These are phyloP conservation scores for Phyllosticta capitalensis DNA, from an alignment of 2,329 filamentous ascomycete species.

Conservation along the genomic window DNA sequence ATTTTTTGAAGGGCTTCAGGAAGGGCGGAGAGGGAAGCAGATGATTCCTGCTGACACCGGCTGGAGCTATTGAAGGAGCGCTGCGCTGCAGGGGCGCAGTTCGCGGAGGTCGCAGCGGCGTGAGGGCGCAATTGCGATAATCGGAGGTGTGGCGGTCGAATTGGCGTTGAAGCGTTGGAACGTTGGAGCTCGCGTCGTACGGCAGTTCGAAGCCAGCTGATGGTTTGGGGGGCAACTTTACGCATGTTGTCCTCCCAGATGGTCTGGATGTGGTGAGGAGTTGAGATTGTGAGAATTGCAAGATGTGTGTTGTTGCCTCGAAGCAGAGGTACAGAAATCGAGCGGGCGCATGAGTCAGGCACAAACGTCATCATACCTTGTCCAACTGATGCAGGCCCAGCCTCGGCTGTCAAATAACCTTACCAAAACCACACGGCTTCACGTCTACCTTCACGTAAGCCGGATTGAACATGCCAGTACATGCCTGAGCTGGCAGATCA, in stretches of 20 bases:
- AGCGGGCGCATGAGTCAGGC: background rate
- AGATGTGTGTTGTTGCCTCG: background rate
- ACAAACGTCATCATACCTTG: background rate
- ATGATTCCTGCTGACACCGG: background rate
- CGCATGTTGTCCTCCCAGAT: slow-evolving; percentile 11
- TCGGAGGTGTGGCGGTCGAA: background rate
- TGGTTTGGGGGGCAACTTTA: slow-evolving; percentile 13
- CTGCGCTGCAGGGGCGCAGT: background rate
- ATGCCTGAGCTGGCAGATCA: no score
- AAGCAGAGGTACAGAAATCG: background rate
- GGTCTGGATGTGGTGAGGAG: background rate
- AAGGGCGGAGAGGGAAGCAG: background rate
- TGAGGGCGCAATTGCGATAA: background rate
- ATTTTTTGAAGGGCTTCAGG: background rate
- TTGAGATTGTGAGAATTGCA: background rate
- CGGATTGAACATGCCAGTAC: no score
- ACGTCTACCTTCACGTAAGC: no score
- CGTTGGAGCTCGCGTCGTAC: slow-evolving; percentile 14
- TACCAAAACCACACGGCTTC: background rate
- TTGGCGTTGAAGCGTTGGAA: background rate
- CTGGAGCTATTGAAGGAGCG: background rate
- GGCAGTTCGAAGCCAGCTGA: slow-evolving; percentile 20
- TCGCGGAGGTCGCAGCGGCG: background rate
- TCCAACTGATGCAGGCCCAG: background rate
- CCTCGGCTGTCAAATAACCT: background rate